Evolutionary conservation across 208 protist species (phyloP).

Genomic region (Crithidia fasciculata): DNA sequence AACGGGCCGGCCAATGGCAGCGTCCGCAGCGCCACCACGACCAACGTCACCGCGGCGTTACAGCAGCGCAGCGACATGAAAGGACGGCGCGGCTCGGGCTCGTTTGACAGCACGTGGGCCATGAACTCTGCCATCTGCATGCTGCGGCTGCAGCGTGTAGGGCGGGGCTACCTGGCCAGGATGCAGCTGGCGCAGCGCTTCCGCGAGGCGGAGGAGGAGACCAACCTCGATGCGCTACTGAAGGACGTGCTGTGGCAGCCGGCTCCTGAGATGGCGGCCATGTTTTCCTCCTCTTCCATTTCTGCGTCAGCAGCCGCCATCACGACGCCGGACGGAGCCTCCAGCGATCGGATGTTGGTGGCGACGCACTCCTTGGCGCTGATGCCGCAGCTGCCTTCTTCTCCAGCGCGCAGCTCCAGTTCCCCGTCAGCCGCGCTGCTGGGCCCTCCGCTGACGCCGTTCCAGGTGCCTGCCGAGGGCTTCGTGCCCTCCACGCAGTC

Average conservation of each 20-base stretch:
- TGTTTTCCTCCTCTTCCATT: neutral
- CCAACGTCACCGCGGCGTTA: neutral
- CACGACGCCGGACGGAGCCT: too few relatives aligned
- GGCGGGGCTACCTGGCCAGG: constrained; percentile 36
- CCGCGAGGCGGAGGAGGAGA: constrained; percentile 28
- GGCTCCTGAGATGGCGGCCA: neutral
- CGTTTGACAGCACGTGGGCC: constrained; percentile 7
- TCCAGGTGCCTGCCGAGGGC: constrained; percentile 11
- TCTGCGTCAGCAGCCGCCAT: neutral
- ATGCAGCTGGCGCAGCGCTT: constrained; percentile 9
- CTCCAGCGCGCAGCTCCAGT: neutral
- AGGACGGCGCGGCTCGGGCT: neutral
- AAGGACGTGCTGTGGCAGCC: constrained; percentile 17
- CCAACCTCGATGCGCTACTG: constrained; percentile 25
- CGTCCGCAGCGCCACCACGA: neutral
- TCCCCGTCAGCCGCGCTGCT: neutral
- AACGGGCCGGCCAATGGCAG: constrained; percentile 9
- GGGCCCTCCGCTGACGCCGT: constrained; percentile 11
- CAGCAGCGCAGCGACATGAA: neutral
- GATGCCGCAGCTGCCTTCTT: too few relatives aligned
- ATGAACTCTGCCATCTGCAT: neutral
- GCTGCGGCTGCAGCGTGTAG: constrained; percentile 30
- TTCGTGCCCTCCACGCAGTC: neutral
- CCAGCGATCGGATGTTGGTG: too few relatives aligned
- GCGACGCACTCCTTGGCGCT: too few relatives aligned